A percentile compares a stretch with the other conserved stretches of the same genome.
Conservation (phyloP, 352 stramenopile species). For the Phytopythium litorale region DNA sequence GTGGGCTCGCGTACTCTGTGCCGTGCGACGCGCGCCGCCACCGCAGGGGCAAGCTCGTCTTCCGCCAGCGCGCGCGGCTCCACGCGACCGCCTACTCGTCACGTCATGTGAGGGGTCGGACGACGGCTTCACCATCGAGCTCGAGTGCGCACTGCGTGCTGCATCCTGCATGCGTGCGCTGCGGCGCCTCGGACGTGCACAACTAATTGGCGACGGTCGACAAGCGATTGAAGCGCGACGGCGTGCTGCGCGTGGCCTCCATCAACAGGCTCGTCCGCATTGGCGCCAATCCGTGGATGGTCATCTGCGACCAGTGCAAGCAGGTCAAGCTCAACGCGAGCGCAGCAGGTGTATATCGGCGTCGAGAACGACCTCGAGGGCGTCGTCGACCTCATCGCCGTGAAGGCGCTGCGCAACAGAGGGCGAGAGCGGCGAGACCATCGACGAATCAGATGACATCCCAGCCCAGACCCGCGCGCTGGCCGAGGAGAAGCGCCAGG, state of each 20-base stretch:
- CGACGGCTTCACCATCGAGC: slow-evolving; percentile 99
- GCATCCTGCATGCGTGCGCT: too few relatives aligned
- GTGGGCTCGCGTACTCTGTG: too few relatives aligned
- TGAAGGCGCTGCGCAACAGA: slow-evolving; percentile 90
- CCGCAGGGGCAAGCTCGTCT: too few relatives aligned
- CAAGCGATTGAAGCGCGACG: slow-evolving; percentile 99
- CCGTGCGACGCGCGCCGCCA: too few relatives aligned
- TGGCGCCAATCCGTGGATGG: slow-evolving; percentile 95
- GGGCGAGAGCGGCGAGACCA: slow-evolving; percentile 87
- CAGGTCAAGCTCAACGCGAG: slow-evolving; percentile 97
- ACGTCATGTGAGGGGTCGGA: too few relatives aligned
- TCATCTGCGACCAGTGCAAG: slow-evolving; percentile 92
- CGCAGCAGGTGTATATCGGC: slow-evolving; percentile 97
- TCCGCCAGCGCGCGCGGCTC: too few relatives aligned
- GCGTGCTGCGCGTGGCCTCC: slow-evolving; percentile 98
- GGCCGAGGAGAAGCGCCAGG: slow-evolving; percentile 88
- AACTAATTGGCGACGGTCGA: slow-evolving; percentile 98
- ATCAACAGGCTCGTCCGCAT: slow-evolving; percentile 99
- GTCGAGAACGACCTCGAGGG: slow-evolving; percentile 94
- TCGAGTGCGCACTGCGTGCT: slow-evolving; percentile 97
- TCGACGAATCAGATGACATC: slow-evolving; percentile 90
- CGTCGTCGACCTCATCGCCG: slow-evolving; percentile 95
- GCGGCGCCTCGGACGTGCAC: slow-evolving; percentile 93
- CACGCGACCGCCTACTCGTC: too few relatives aligned
- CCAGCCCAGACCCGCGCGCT: slow-evolving; percentile 80